A percentile compares a stretch with the other conserved stretches of the same genome.
Conservation (phyloP, 805 yeast genomes). For the Candida wancherniae region DNA sequence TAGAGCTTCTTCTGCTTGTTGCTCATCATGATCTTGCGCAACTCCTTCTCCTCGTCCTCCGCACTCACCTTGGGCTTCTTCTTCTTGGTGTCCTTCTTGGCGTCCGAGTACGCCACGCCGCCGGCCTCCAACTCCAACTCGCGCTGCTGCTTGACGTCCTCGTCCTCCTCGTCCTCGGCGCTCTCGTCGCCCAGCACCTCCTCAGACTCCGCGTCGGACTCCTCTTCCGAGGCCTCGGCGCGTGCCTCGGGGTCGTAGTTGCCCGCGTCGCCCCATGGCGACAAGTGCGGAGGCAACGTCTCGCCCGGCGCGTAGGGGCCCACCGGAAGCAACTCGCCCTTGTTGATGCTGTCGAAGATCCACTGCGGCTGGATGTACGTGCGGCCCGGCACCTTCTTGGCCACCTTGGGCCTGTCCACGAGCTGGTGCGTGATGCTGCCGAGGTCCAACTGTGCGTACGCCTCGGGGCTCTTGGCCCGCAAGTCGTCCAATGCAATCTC, state of each 20-base stretch:
- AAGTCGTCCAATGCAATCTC: conserved; percentile 85
- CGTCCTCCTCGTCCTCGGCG: conserved; percentile 53
- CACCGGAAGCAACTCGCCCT: conserved; percentile 68
- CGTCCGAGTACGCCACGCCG: conserved; percentile 74
- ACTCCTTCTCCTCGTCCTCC: conserved; percentile 69
- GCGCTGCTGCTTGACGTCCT: conserved; percentile 71
- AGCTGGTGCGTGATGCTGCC: conserved; percentile 85
- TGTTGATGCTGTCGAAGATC: conserved; percentile 89
- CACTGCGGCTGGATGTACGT: conserved; percentile 97
- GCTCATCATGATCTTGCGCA: conserved; percentile 96
- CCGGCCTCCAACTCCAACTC: conserved; percentile 76
- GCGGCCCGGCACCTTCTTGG: conserved; percentile 79
- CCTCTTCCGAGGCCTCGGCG: conserved; percentile 36
- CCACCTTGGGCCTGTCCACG: conserved; percentile 82
- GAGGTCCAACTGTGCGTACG: conserved; percentile 50
- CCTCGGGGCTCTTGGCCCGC: conserved; percentile 42
- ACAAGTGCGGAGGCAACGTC: conserved; percentile 89
- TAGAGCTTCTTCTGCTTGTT: conserved; percentile 92
- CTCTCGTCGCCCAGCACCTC: conserved; percentile 49
- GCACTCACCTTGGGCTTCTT: conserved; percentile 28
- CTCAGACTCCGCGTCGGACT: conserved; percentile 41
- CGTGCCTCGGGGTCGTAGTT: conserved; percentile 78
- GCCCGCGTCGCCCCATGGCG: conserved; percentile 98
- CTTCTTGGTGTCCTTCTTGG: conserved; percentile 21
- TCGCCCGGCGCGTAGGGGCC: conserved; percentile 90